A percentile compares a stretch with the other conserved stretches of the same genome.
These are phyloP conservation scores for Aureobasidium mangrovei DNA, from an alignment of 2,329 filamentous ascomycete genomes.

Conservation along the genomic window DNA sequence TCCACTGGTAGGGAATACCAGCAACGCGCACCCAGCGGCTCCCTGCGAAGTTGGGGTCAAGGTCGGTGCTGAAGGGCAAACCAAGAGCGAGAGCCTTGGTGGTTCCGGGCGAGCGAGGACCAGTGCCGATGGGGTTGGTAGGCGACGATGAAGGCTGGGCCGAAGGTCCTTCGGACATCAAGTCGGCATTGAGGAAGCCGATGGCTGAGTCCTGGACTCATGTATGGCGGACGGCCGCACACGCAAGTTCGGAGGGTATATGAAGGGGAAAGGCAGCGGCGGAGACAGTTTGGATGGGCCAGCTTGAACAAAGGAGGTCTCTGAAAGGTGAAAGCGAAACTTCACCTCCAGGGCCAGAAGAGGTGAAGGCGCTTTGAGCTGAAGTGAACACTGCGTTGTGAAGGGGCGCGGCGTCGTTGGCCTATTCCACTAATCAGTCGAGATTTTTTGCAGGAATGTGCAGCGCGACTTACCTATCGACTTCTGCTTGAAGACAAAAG, in stretches of 20 bases:
- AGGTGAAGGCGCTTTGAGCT: not conserved
- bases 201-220: not conserved
- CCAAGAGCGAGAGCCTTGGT: not conserved
- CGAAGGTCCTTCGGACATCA: not conserved
- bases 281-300: too few relatives aligned
- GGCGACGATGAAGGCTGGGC: not conserved
- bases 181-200: not conserved
- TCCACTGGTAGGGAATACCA: conserved; percentile 5
- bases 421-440: too few relatives aligned
- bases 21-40: conserved; percentile 2
- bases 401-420: not conserved
- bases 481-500: too few relatives aligned
- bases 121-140: conserved; percentile 1
- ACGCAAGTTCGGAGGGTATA: too few relatives aligned
- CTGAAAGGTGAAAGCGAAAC: not conserved
- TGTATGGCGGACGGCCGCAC: too few relatives aligned
- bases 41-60: not conserved
- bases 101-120: not conserved
- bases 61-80: conserved; percentile 10
- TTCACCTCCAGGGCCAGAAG: not conserved
- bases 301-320: not conserved
- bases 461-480: too few relatives aligned
- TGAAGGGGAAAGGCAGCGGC: too few relatives aligned
- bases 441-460: too few relatives aligned
- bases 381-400: not conserved